Conservation (phyloP, 257 asterid genomes). For the Forsythia viridissima region DNA sequence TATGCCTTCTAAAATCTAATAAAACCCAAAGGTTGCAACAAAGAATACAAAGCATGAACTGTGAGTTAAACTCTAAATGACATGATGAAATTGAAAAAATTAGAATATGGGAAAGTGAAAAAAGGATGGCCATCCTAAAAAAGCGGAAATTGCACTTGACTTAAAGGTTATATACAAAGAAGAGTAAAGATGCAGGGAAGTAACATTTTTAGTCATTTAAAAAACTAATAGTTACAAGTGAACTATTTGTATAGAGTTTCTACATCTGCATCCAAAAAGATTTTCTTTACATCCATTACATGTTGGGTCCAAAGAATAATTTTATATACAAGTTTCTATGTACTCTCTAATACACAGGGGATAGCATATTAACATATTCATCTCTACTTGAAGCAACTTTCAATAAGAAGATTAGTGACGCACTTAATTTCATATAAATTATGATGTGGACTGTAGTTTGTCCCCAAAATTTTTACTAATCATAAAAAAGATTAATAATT, state of each 20-base stretch:
- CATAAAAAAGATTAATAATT: neutral
- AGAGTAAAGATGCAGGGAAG: neutral
- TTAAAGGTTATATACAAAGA: neutral
- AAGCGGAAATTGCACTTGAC: constrained; percentile 7
- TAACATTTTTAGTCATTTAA: neutral
- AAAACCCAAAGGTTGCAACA: constrained; percentile 23
- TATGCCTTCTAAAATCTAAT: constrained; percentile 85
- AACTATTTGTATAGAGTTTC: neutral
- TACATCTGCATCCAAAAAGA: neutral
- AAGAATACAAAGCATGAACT: constrained; percentile 3
- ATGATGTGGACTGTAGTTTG: neutral
- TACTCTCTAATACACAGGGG: neutral
- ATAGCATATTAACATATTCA: neutral
- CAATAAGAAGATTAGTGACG: neutral
- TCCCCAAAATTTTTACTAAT: neutral
- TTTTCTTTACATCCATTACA: neutral
- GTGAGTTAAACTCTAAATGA: constrained; percentile 4
- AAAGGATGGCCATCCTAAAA: constrained; percentile 5
- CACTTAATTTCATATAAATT: neutral
- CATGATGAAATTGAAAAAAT: constrained; percentile 15
- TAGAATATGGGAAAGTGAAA: neutral
- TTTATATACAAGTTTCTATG: neutral
- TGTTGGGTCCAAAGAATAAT: neutral
- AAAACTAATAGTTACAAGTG: neutral
- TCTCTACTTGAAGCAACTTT: neutral